phyloP scores from a whole-genome alignment of 352 stramenopile genomes.

The Phytophthora constricta region DNA sequence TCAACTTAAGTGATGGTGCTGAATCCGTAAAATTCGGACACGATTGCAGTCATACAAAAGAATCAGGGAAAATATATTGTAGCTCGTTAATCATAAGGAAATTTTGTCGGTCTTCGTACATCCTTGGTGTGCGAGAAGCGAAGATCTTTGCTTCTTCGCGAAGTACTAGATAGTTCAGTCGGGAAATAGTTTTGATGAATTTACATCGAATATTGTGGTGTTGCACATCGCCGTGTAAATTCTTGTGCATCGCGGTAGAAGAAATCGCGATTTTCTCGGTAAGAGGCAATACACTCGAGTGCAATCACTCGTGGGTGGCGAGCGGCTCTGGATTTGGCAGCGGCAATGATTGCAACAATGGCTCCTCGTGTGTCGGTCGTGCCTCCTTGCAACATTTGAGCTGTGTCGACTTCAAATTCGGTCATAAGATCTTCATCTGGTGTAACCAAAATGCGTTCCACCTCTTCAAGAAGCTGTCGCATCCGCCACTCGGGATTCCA shows the following conservation, averaged over 20 bases:
- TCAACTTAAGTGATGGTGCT: no score
- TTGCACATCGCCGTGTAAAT: conserved; percentile 41
- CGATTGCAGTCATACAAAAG: no score
- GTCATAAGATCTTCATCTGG: conserved; percentile 56
- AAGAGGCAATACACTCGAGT: conserved; percentile 60
- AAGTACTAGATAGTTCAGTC: no score
- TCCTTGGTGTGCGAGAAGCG: no score
- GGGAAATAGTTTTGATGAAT: neutral
- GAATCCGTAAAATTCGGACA: no score
- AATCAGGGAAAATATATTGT: no score
- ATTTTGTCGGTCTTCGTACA: no score
- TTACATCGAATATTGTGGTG: neutral
- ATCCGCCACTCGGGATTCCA: conserved; percentile 70
- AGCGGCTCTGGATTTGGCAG: conserved; percentile 30
- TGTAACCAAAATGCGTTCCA: conserved; percentile 43
- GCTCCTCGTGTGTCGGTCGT: conserved; percentile 17
- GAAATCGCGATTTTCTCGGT: conserved; percentile 36
- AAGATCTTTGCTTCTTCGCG: no score
- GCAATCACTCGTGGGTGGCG: conserved; percentile 59
- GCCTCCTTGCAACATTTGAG: conserved; percentile 20
- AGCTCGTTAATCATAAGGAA: no score
- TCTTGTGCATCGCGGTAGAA: conserved; percentile 45
- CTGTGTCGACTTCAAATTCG: conserved; percentile 53
- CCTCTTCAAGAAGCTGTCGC: conserved; percentile 50
- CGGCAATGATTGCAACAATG: conserved; percentile 16